phyloP scores from a whole-genome alignment of 2,329 filamentous ascomycete genomes.

The Diaporthe helianthi region DNA sequence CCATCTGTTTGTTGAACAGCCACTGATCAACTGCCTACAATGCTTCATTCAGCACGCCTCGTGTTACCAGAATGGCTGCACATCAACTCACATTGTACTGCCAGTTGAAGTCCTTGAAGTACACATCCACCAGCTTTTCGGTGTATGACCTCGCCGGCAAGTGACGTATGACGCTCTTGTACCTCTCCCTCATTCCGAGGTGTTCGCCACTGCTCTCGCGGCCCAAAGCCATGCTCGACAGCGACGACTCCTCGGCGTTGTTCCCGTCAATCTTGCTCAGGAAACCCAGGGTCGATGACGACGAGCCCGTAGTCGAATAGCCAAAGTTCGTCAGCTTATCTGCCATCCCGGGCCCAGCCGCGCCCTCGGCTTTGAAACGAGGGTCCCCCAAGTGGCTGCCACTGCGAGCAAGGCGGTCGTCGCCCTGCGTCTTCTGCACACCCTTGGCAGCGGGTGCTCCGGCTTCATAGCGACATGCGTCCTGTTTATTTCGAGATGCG shows the following conservation, averaged over 20 bases:
- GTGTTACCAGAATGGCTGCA: neutral
- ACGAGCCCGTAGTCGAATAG: constrained; percentile 57
- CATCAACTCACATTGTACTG: constrained; percentile 50
- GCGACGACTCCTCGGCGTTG: constrained; percentile 36
- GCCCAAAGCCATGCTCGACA: constrained; percentile 44
- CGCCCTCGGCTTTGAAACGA: constrained; percentile 26
- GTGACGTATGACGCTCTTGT: constrained; percentile 64
- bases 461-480: constrained; percentile 64
- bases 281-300: constrained; percentile 60
- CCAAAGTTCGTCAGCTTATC: constrained; percentile 58
- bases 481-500: constrained; percentile 61
- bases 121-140: constrained; percentile 61
- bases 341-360: constrained; percentile 45
- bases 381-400: neutral
- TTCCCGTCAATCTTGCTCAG: constrained; percentile 61
- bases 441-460: constrained; percentile 52
- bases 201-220: constrained; percentile 44
- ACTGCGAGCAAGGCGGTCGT: neutral
- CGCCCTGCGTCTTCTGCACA: constrained; percentile 33
- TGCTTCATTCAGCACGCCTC: neutral
- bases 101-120: constrained; percentile 65
- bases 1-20: constrained; percentile 58
- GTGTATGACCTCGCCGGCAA: constrained; percentile 62
- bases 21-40: constrained; percentile 58
- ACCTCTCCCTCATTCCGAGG: constrained; percentile 60